Evolutionary conservation across 2,329 filamentous ascomycete genomes (phyloP).

Genomic region (Neonectria hederae): DNA sequence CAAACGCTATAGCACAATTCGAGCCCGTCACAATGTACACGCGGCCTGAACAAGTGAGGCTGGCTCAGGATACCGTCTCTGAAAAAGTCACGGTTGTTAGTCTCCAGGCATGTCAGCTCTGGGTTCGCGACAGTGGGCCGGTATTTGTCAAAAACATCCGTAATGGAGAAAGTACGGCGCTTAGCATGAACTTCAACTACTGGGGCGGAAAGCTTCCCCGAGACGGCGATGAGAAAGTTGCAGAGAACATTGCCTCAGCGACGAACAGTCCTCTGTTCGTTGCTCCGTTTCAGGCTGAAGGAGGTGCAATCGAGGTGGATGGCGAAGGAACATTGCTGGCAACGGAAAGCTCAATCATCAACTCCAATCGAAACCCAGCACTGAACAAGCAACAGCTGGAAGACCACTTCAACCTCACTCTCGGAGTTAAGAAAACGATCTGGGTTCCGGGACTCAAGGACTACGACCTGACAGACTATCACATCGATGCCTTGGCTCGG

Average conservation of each 20-base stretch:
- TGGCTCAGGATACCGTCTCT: slow-evolving; percentile 15
- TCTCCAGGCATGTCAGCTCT: slow-evolving; percentile 33
- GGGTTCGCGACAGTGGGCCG: slow-evolving; percentile 44
- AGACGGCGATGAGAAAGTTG: slow-evolving; percentile 22
- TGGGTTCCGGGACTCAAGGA: slow-evolving; percentile 40
- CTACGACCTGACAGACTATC: slow-evolving; percentile 42
- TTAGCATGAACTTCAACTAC: slow-evolving; percentile 43
- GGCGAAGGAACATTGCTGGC: slow-evolving; percentile 42
- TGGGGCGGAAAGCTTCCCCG: slow-evolving; percentile 39
- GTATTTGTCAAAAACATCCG: slow-evolving; percentile 28
- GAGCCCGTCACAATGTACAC: slow-evolving; percentile 40
- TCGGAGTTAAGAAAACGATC: slow-evolving; percentile 42
- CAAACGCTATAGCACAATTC: slow-evolving; percentile 39
- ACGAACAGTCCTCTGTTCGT: slow-evolving; percentile 15
- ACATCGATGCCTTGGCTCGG: slow-evolving; percentile 43
- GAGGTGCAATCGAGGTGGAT: slow-evolving; percentile 42
- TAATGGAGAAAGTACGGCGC: slow-evolving; percentile 20
- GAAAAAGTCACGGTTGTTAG: slow-evolving; percentile 11
- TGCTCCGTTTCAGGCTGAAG: slow-evolving; percentile 32
- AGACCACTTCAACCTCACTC: slow-evolving; percentile 27
- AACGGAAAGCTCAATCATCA: slow-evolving; percentile 44
- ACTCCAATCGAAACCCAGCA: slow-evolving; percentile 42
- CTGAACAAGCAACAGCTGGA: slow-evolving; percentile 34
- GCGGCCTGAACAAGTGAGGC: slow-evolving; percentile 1
- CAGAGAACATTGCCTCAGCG: slow-evolving; percentile 16